Conservation (phyloP, 1,284 basidiomycete species). For the Sporisorium scitamineum region DNA sequence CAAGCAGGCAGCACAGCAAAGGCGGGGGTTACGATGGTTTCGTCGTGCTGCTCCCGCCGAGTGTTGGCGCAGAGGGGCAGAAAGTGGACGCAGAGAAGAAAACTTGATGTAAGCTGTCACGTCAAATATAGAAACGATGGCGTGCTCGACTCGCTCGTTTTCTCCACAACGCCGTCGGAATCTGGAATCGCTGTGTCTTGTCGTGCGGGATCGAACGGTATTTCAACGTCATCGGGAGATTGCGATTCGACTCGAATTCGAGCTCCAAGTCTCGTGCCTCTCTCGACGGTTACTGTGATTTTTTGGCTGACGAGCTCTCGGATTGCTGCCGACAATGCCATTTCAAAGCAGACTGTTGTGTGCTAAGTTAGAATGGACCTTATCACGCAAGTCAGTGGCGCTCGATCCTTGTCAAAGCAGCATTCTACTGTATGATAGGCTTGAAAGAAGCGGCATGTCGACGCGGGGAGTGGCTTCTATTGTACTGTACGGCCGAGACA, state of each 20-base stretch:
- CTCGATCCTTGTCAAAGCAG: too few species aligned
- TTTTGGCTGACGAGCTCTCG: too few species aligned
- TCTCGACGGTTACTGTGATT: conserved; percentile 4
- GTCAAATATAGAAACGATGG: conserved; percentile 26
- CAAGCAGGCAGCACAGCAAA: background rate
- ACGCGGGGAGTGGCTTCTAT: background rate
- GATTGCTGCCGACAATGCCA: too few species aligned
- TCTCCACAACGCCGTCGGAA: background rate
- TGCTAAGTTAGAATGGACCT: too few species aligned
- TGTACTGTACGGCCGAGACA: background rate
- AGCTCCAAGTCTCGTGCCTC: background rate
- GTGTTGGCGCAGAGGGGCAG: background rate
- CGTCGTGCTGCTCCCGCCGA: background rate
- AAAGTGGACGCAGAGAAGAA: background rate
- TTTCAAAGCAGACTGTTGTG: too few species aligned
- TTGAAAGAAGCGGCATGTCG: background rate
- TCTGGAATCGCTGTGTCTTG: background rate
- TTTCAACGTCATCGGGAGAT: conserved; percentile 9
- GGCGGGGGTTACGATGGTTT: background rate
- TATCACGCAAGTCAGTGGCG: too few species aligned
- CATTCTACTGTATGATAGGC: too few species aligned
- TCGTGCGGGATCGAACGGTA: conserved; percentile 15
- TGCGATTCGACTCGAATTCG: background rate
- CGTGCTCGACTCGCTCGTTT: conserved; percentile 20
- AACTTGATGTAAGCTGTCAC: conserved; percentile 27